Percentiles rank a stretch among this genome's conserved stretches.
These are phyloP conservation scores for Tetrahymena elliotti DNA, from an alignment of 73 alveolate species.

Conservation along the genomic window DNA sequence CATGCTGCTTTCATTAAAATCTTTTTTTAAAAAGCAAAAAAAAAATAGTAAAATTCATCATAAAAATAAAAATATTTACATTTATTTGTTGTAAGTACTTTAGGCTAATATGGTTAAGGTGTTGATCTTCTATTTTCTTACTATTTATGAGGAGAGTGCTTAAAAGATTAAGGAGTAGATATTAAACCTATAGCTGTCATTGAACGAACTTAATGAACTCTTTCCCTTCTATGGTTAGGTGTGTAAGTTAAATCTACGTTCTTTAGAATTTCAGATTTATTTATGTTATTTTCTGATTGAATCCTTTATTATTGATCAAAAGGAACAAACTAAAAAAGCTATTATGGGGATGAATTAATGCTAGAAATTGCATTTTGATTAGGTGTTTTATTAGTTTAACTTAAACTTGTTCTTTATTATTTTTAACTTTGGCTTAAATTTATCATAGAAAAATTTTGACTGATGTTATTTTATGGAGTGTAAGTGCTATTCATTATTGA, in stretches of 20 bases:
- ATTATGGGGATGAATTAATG: neutral
- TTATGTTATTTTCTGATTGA: neutral
- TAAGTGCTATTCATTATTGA: neutral
- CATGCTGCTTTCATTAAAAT: neutral
- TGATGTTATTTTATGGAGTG: neutral
- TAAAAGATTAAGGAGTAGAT: neutral
- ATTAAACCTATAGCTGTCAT: neutral
- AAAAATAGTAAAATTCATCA: neutral
- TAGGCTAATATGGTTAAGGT: neutral
- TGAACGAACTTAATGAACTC: neutral
- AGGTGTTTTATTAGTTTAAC: neutral
- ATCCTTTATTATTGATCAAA: neutral
- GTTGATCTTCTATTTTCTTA: neutral
- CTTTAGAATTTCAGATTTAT: neutral
- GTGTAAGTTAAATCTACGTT: neutral
- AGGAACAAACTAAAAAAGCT: neutral
- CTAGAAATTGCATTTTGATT: neutral
- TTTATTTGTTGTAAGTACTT: neutral
- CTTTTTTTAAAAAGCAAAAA: neutral
- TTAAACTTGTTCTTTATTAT: neutral
- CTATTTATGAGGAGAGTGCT: neutral
- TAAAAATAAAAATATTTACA: neutral
- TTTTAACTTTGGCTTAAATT: neutral
- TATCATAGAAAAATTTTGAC: neutral
- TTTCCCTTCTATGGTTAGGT: neutral